Evolutionary conservation across 1,284 basidiomycete genomes (phyloP), one percentile per base, ranked within the genome.

Genomic region (Erythrobasidium hasegawianum): DNA sequence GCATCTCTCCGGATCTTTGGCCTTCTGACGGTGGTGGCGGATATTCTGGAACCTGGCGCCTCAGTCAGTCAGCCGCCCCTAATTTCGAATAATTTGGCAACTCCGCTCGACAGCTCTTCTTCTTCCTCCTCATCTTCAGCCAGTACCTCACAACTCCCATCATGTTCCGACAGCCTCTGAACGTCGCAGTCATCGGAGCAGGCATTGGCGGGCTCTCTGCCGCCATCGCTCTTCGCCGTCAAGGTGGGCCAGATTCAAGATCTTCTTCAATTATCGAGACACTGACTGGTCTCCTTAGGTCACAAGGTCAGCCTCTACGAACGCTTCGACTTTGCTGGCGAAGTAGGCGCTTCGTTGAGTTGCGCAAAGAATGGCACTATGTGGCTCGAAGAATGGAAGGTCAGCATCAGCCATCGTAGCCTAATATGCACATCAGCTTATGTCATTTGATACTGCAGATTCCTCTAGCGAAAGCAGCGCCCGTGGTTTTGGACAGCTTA

Each of bases 341-440:
- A 77, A 58, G 76, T 77, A 27, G 76, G 76, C 33, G 73, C 74
- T 18, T 75, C 74, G 10, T 76, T 76, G 68, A 75, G 73, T 9
- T 76, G 75, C 43, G 75, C 75, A 2, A 71, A 71, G 56, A 76
- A 74, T 47, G 71, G 72, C 20, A 68, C 66, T 22, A 69, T 73
- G 60, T 76, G 74, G 74, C 71, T 76, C 22, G 69, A 69, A 50
- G 70, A 75, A 60, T 76, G 75, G 75, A 29, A 64, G 53, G 61
- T 64, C 38, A 29, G 61, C 29, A 24, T 2, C 20, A 4, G 38
- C 20, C 4, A 7, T 7, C 8, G 5, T 4, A 22, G 20, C 26
- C 7, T 9, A 10, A 7, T 8, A 29, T 9, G 4, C 13, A 10
- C 50, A 29, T 16, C 47, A 18, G 14, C 47, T 47, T 11, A 39